Evolutionary conservation across 2,329 filamentous ascomycete species (phyloP).

Genomic region (Calonectria naviculata): DNA sequence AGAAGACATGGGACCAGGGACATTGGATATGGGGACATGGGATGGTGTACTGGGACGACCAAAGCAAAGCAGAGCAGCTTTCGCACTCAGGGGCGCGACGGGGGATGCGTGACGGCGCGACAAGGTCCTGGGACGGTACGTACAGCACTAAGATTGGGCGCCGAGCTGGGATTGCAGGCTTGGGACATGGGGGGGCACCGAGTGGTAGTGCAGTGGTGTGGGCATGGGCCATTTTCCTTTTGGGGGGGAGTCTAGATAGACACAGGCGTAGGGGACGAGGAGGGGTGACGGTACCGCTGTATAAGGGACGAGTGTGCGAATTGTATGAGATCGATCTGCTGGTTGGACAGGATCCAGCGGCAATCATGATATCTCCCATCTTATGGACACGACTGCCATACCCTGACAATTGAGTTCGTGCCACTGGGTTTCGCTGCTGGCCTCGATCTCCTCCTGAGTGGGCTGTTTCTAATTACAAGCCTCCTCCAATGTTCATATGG

Average conservation of each 20-base stretch:
- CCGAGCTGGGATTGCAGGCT: conserved; percentile 27
- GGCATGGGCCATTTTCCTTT: conserved; percentile 24
- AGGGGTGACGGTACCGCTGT: conserved; percentile 5
- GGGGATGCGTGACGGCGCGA: conserved; percentile 21
- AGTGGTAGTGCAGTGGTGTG: conserved; percentile 10
- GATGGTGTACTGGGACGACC: neutral
- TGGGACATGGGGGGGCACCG: conserved; percentile 16
- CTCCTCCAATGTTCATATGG: neutral
- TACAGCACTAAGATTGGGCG: conserved; percentile 31
- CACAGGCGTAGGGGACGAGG: neutral
- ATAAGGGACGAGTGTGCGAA: neutral
- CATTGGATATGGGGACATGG: conserved; percentile 18
- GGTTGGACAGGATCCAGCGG: conserved; percentile 2
- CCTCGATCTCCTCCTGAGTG: conserved; percentile 13
- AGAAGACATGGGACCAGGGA: conserved; percentile 13
- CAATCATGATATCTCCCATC: neutral
- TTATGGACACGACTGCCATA: neutral
- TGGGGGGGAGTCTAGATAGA: conserved; percentile 9
- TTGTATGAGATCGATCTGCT: neutral
- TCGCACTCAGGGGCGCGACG: conserved; percentile 26
- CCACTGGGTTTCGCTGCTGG: neutral
- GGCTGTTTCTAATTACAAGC: conserved; percentile 12
- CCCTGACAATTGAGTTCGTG: neutral
- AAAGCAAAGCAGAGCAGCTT: conserved; percentile 14
- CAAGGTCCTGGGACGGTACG: conserved; percentile 20